Conservation (phyloP, 768 basidiomycete genomes). For the Cyclocybe cylindracea region DNA sequence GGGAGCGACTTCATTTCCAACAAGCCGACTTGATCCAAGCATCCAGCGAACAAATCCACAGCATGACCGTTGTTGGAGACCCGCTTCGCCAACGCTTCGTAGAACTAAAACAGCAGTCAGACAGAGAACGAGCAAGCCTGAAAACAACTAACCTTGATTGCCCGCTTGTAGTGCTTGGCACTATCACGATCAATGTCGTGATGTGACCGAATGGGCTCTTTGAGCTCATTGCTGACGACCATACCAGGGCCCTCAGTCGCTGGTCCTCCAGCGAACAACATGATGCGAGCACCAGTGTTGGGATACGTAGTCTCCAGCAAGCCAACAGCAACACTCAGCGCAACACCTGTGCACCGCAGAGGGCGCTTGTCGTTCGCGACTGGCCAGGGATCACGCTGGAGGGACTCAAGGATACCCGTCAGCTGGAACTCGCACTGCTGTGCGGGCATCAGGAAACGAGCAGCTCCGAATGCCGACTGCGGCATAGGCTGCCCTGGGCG, state of each 20-base stretch:
- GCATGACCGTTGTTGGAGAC: constrained; percentile 94
- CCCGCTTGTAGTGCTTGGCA: constrained; percentile 96
- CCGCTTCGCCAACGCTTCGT: constrained; percentile 91
- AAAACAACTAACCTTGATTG: constrained; percentile 72
- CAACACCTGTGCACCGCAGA: constrained; percentile 93
- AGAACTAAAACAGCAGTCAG: constrained; percentile 64
- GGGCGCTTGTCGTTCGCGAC: constrained; percentile 94
- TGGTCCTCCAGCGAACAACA: constrained; percentile 95
- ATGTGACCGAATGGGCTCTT: constrained; percentile 97
- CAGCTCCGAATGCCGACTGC: constrained; percentile 78
- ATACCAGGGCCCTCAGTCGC: constrained; percentile 96
- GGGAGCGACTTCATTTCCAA: constrained; percentile 96
- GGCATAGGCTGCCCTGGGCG: constrained; percentile 85
- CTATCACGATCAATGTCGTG: constrained; percentile 98
- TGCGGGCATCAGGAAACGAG: constrained; percentile 90
- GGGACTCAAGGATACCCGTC: constrained; percentile 86
- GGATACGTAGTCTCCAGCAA: constrained; percentile 94
- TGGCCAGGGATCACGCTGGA: constrained; percentile 94
- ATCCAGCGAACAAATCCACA: constrained; percentile 94
- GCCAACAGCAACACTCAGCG: constrained; percentile 90
- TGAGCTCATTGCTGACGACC: constrained; percentile 93
- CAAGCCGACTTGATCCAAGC: constrained; percentile 96
- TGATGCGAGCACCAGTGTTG: constrained; percentile 94
- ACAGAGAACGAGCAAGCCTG: constrained; percentile 1
- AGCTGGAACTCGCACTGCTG: constrained; percentile 95